These are phyloP conservation scores for Salix brachista DNA, from an alignment of 345 rosid species.

Conservation along the genomic window DNA sequence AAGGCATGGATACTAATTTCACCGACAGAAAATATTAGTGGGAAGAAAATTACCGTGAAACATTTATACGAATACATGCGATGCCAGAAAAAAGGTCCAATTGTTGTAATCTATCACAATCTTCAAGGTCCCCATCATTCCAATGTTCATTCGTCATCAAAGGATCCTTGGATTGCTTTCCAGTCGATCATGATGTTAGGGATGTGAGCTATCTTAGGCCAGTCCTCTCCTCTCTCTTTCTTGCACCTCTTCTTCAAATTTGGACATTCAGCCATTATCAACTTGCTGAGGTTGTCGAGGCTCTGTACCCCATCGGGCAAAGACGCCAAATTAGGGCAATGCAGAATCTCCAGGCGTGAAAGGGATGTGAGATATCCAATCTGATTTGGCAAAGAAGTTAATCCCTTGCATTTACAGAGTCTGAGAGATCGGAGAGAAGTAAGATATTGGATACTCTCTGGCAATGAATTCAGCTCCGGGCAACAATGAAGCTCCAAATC, in stretches of 20 bases:
- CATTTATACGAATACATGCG: too few relatives aligned
- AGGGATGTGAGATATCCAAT: not conserved
- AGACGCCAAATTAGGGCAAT: not conserved
- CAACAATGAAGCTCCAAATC: not conserved
- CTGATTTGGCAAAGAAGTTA: conserved; percentile 5
- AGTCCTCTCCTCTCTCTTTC: not conserved
- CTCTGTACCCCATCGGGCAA: not conserved
- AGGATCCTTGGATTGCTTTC: not conserved
- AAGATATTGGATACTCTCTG: not conserved
- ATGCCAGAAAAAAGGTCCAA: too few relatives aligned
- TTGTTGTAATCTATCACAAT: too few relatives aligned
- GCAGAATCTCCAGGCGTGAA: not conserved
- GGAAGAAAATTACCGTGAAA: too few relatives aligned
- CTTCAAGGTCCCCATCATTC: too few relatives aligned
- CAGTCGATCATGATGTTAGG: not conserved
- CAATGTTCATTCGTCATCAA: too few relatives aligned
- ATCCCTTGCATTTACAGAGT: not conserved
- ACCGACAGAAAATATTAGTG: too few relatives aligned
- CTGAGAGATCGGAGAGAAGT: not conserved
- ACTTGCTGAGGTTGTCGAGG: not conserved
- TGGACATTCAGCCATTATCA: not conserved
- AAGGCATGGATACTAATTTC: too few relatives aligned
- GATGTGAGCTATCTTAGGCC: conserved; percentile 11
- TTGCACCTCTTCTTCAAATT: not conserved
- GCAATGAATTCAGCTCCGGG: not conserved